These are phyloP conservation scores for Allomyces macrogynus DNA, from an alignment of 192 early-diverging fungal genomes.

Conservation along the genomic window DNA sequence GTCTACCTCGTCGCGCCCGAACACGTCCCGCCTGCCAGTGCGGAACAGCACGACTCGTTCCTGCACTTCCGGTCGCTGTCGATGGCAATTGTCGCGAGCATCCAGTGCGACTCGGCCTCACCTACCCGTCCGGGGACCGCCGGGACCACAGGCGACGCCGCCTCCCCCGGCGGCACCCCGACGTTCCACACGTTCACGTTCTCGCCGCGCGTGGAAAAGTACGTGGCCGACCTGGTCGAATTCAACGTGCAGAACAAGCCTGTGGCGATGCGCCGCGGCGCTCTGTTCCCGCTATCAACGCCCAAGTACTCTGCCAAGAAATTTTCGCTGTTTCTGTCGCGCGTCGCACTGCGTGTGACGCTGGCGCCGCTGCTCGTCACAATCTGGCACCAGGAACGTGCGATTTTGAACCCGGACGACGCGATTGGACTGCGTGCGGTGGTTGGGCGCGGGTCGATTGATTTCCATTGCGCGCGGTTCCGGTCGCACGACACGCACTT, in stretches of 20 bases:
- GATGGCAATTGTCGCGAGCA: background rate
- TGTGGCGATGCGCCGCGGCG: background rate
- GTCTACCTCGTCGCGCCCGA: background rate
- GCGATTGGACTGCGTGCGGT: background rate
- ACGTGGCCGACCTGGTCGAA: background rate
- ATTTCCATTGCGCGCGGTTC: background rate
- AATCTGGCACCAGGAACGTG: background rate
- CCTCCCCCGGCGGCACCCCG: background rate
- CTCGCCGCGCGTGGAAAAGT: background rate
- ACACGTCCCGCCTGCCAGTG: background rate
- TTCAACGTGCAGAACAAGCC: background rate
- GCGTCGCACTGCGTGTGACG: background rate
- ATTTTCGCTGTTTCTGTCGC: background rate
- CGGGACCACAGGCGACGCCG: too few relatives aligned
- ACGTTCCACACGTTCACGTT: background rate
- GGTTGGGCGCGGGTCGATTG: background rate
- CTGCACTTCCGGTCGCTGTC: background rate
- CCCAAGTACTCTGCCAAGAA: background rate
- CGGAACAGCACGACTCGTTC: background rate
- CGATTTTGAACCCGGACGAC: background rate
- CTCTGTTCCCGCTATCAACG: background rate
- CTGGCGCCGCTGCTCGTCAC: background rate
- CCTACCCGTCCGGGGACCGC: too few relatives aligned
- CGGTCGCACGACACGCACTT: background rate
- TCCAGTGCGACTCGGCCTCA: background rate